phyloP scores from a whole-genome alignment of 805 yeast species.

The Hanseniaspora lachancei region DNA sequence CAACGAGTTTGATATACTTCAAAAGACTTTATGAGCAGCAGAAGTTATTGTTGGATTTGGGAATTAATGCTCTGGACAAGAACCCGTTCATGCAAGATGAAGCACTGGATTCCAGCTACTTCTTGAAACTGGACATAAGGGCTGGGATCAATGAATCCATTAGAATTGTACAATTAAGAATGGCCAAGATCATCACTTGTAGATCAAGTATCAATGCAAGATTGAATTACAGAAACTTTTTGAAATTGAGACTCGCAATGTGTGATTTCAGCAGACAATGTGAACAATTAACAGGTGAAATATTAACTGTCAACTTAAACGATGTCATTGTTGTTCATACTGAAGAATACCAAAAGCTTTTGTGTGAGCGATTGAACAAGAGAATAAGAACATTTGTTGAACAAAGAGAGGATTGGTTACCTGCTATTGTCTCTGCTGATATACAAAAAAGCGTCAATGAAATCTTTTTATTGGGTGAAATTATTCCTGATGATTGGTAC shows the following conservation, averaged over 20 bases:
- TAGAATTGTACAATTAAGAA: slow-evolving; percentile 56
- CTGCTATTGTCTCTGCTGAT: slow-evolving; percentile 39
- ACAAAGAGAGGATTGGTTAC: slow-evolving; percentile 71
- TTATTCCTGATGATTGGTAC: slow-evolving; percentile 40
- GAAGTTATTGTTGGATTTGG: slow-evolving; percentile 59
- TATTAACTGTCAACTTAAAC: slow-evolving; percentile 44
- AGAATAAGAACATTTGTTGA: slow-evolving; percentile 29
- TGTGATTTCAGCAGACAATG: slow-evolving; percentile 67
- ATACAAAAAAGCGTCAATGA: slow-evolving; percentile 41
- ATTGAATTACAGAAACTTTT: slow-evolving; percentile 45
- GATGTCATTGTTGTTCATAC: slow-evolving; percentile 58
- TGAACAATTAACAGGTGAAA: slow-evolving; percentile 65
- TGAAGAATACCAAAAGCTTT: slow-evolving; percentile 32
- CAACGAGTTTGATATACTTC: slow-evolving; percentile 56
- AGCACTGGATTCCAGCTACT: slow-evolving; percentile 25
- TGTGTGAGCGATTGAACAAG: background rate
- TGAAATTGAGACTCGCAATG: slow-evolving; percentile 52
- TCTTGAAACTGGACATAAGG: slow-evolving; percentile 55
- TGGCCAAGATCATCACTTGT: slow-evolving; percentile 65
- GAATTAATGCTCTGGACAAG: slow-evolving; percentile 35
- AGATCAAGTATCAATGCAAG: slow-evolving; percentile 58
- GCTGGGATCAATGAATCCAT: slow-evolving; percentile 54
- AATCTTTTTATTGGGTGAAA: slow-evolving; percentile 35
- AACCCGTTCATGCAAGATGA: slow-evolving; percentile 13
- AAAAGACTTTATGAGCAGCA: slow-evolving; percentile 67